Percentiles rank a stretch among this genome's conserved stretches.
phyloP scores from a whole-genome alignment of 768 basidiomycete genomes.

The Leccinum arenicola region DNA sequence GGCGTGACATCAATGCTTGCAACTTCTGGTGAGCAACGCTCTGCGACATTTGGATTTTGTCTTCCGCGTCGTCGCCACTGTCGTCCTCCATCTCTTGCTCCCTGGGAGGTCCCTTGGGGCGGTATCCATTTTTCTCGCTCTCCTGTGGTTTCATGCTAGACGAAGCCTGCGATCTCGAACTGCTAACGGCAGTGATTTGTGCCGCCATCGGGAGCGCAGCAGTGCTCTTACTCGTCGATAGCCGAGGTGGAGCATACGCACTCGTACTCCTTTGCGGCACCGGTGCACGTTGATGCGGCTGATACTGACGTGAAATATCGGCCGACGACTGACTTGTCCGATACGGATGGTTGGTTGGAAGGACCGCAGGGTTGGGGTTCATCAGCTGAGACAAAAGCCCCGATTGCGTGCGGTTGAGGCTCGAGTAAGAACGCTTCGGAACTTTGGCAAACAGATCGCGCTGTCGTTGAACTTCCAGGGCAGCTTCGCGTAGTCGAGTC shows the following conservation, averaged over 20 bases:
- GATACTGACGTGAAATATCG: constrained; percentile 38
- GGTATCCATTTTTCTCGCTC: constrained; percentile 42
- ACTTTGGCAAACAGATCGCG: constrained; percentile 71
- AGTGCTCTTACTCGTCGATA: constrained; percentile 53
- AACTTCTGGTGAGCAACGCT: constrained; percentile 71
- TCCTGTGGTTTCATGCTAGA: constrained; percentile 24
- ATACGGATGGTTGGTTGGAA: constrained; percentile 61
- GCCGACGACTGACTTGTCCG: constrained; percentile 47
- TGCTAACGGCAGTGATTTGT: constrained; percentile 39
- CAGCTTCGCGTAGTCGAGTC: constrained; percentile 47
- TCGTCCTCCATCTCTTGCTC: constrained; percentile 68
- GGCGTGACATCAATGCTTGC: constrained; percentile 51
- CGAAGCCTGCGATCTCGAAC: constrained; percentile 25
- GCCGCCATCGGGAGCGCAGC: constrained; percentile 59
- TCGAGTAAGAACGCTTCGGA: constrained; percentile 62
- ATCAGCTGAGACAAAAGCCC: constrained; percentile 68
- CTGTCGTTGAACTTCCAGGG: constrained; percentile 59
- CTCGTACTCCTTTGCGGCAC: constrained; percentile 28
- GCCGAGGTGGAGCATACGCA: constrained; percentile 32
- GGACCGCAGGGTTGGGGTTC: constrained; percentile 64
- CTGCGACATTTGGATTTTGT: constrained; percentile 55
- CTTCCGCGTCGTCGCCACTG: constrained; percentile 49
- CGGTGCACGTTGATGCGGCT: constrained; percentile 17
- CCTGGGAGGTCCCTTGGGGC: constrained; percentile 63
- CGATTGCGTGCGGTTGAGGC: constrained; percentile 48